Percentiles rank a stretch among this genome's conserved stretches.
Conservation (phyloP, 768 basidiomycete genomes). For the Galerina sulciceps region DNA sequence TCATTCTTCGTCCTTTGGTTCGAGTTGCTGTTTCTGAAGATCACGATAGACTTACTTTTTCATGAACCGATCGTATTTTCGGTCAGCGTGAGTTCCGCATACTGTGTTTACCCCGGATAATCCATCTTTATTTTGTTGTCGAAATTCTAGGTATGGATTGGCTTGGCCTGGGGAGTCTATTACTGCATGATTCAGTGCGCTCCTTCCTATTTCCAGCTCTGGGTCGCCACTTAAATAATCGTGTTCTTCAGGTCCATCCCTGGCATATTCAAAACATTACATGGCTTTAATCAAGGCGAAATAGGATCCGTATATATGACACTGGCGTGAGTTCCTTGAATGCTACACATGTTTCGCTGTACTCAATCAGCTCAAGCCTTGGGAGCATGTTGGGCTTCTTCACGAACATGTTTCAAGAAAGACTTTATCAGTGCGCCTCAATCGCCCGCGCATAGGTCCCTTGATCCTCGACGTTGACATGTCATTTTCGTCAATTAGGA, state of each 20-base stretch:
- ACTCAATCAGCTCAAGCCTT: slow-evolving; percentile 37
- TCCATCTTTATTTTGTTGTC: background rate
- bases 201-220: slow-evolving; percentile 4
- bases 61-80: slow-evolving; percentile 72
- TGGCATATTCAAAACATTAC: slow-evolving; percentile 56
- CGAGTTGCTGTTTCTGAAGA: no score
- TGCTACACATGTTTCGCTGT: background rate
- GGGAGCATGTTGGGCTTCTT: slow-evolving; percentile 50
- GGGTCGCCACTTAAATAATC: background rate
- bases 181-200: slow-evolving; percentile 59
- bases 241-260: slow-evolving; percentile 48
- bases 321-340: slow-evolving; percentile 45
- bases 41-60: slow-evolving; percentile 51
- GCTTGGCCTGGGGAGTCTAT: slow-evolving; percentile 74
- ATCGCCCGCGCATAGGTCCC: no score
- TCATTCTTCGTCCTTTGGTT: background rate
- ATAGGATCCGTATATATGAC: slow-evolving; percentile 61
- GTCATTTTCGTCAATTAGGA: slow-evolving; percentile 18
- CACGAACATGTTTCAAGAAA: slow-evolving; percentile 49
- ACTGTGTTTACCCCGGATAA: slow-evolving; percentile 32
- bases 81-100: slow-evolving; percentile 58
- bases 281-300: slow-evolving; percentile 60
- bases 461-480: no score
- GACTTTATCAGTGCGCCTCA: slow-evolving; percentile 43
- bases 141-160: slow-evolving; percentile 56